These are phyloP conservation scores for Trametes maxima DNA, from an alignment of 768 basidiomycete genomes.

Conservation along the genomic window DNA sequence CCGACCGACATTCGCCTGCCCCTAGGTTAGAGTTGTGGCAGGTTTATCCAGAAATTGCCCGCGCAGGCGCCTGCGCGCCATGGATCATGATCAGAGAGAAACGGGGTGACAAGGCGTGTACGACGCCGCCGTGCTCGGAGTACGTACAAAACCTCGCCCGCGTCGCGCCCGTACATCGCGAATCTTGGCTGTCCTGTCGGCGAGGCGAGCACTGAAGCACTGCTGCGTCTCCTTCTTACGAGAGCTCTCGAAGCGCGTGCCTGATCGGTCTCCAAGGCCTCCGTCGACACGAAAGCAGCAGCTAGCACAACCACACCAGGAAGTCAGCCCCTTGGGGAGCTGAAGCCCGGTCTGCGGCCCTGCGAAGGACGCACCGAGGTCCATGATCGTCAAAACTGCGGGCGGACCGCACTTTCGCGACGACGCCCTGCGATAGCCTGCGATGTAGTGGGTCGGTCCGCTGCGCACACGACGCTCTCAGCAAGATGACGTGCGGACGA, in stretches of 20 bases:
- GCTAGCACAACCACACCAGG: background rate
- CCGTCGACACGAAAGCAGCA: background rate
- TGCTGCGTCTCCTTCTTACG: background rate
- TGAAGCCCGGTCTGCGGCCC: too few species aligned
- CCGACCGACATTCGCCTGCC: background rate
- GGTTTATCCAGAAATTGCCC: background rate
- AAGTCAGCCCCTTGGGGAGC: background rate
- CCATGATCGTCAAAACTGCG: too few species aligned
- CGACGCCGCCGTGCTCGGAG: conserved; percentile 11
- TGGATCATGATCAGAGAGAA: conserved; percentile 14
- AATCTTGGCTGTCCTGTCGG: background rate
- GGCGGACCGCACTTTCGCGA: too few species aligned
- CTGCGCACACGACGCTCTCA: background rate
- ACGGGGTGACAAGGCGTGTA: conserved; percentile 17
- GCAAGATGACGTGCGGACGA: conserved; percentile 1
- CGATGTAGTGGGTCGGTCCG: too few species aligned
- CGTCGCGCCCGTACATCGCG: background rate
- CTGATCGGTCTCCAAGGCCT: conserved; percentile 18
- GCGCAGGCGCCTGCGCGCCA: background rate
- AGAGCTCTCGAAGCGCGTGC: conserved; percentile 2
- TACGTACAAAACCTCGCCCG: conserved; percentile 12
- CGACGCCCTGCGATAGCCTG: too few species aligned
- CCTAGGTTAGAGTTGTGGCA: background rate
- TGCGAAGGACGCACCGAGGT: too few species aligned
- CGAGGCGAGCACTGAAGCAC: background rate